Base-by-base conservation (phyloP, 2,329 filamentous ascomycete species). In the Xylariaceae sp. region DNA sequence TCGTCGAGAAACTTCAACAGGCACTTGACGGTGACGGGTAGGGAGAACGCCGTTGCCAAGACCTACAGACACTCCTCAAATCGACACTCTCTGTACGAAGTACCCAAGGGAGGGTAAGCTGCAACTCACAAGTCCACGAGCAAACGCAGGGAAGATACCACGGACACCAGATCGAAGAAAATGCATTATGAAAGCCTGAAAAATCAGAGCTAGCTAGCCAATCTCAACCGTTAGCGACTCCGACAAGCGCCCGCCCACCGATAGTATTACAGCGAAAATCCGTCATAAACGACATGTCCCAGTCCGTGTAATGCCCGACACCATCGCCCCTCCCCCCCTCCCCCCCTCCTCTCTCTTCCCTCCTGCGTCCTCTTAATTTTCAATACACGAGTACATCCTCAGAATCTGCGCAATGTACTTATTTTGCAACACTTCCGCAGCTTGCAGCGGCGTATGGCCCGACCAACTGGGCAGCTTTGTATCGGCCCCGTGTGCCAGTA, bases 401-500 rank as follows among this genome's bases (percentile, higher is more conserved):
- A 62, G 41, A 47, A 63, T 60, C 26, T 57, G 55, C 31, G 59
- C 57, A 45, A 63, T 61, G 45, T 62, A 62, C 35, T 32, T 60
- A 34, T 50, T 39, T 29, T 59, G 56, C 47, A 57, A 50, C 9
- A 56, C 32, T 37, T 63, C 61, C 7, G 61, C 61, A 35, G 58
- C 60, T 45, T 63, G 61, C 30, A 63, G 56, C 7, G 61, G 59
- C 7, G 59, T 63, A 19, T 63, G 61, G 5, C 61, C 61, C 5
- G 59, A 62, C 61, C 61, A 63, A 47, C 61, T 63, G 19, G 60
- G 61, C 6, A 63, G 54, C 31, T 57, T 59, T n/a, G 61, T 60
- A 48, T 62, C 53, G 12, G 61, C 61, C 29, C 60, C 60, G 43
- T 62, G 57, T 31, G 59, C 61, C 29, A 63, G 50, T 12, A 63